A percentile compares a stretch with the other conserved stretches of the same genome.
phyloP scores from a whole-genome alignment of 208 protist species.

The Tritrichomonas musculus region DNA sequence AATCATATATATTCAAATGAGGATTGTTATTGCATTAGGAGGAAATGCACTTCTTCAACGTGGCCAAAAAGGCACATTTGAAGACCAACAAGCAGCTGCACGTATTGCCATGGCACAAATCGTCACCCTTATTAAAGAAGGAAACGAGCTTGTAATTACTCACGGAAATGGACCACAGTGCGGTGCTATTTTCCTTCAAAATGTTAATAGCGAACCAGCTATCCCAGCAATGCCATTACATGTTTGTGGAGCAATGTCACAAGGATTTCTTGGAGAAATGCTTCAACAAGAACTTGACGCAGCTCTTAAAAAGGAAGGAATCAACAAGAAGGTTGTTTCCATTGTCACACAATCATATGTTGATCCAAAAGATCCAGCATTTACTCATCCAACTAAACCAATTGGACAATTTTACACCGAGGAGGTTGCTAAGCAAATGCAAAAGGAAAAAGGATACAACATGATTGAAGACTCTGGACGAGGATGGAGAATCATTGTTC shows the following conservation, averaged over 20 bases:
- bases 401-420: slow-evolving; percentile 17
- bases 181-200: slow-evolving; percentile 30
- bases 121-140: not conserved
- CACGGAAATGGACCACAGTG: slow-evolving; percentile 33
- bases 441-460: not conserved
- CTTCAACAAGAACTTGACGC: slow-evolving; percentile 7
- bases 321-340: slow-evolving; percentile 11
- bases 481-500: slow-evolving; percentile 9
- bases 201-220: not conserved
- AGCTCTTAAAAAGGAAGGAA: not conserved
- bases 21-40: slow-evolving; percentile 25
- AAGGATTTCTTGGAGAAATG: slow-evolving; percentile 25
- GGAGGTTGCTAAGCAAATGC: not conserved
- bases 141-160: slow-evolving; percentile 7
- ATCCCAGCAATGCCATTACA: slow-evolving; percentile 34
- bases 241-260: slow-evolving; percentile 31
- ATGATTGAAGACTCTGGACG: slow-evolving; percentile 30
- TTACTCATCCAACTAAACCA: not conserved
- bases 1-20: no score
- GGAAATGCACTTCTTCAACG: slow-evolving; percentile 29
- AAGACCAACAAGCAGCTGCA: not conserved
- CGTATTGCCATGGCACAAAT: slow-evolving; percentile 3
- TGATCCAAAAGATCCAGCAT: slow-evolving; percentile 33
- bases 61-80: not conserved
- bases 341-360: slow-evolving; percentile 30